Base-by-base conservation (phyloP, 257 asterid species). In the Scutellaria minor region DNA sequence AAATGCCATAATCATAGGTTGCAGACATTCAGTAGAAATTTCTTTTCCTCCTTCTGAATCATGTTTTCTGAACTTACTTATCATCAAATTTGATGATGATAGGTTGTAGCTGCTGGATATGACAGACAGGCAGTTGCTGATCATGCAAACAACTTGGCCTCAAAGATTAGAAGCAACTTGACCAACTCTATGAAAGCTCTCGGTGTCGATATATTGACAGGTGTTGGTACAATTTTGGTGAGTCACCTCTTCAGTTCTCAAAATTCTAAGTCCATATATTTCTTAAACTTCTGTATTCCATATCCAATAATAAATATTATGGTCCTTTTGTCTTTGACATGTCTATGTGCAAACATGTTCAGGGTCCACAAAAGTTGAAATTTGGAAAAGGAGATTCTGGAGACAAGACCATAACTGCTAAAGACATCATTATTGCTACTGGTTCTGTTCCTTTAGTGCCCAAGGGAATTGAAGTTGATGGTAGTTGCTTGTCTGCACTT, bases 301-400 rank as follows among this genome's bases (percentile, higher is more conserved):
- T 18, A 8, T 44, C 73, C 27, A 44, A 5, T 14, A 15, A 31
- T 54, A 13, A 59, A 68, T 41, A 35, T 39, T 54, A 48, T 47
- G 0, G 47, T 20, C 44, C 7, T 31, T 58, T 15, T 62, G 45
- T 64, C 57, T 41, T 60, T 56, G 46, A 76, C 58, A 65, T 77
- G 57, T 48, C 70, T 48, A 48, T 73, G 48, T 63, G 60, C 47
- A 62, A 62, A 56, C 53, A 27, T 64, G 52, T 77, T 65, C 88
- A 90, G 99, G 97, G 96, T 79, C 96, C 99, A 48, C 99, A 95
- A 78, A 95, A 92, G 82, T 83, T 95, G 84, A 88, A 90, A 79
- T 84, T 46, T 77, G 95, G 96, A 77, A 87, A 85, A 78, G 84
- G 82, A 31, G 91, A 85, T 59, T 83, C 85, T 52, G 88, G 78